phyloP scores from a whole-genome alignment of 768 basidiomycete genomes.

The Boletus tomentosulus region DNA sequence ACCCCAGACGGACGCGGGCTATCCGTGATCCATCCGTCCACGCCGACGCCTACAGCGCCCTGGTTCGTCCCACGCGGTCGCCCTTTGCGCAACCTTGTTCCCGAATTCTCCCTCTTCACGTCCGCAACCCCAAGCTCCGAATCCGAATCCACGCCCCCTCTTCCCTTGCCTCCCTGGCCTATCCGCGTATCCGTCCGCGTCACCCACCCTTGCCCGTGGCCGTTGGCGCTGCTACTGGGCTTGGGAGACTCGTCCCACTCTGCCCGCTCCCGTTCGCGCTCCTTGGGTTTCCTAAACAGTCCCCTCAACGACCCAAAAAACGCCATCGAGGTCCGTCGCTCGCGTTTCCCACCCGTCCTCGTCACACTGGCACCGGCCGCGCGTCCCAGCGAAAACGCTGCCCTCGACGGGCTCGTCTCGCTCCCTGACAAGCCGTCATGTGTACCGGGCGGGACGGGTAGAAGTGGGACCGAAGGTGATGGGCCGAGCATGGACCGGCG shows the following conservation, averaged over 20 bases:
- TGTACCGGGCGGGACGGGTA: background rate
- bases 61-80: constrained; percentile 1
- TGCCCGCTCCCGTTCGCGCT: background rate
- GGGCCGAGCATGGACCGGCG: constrained; percentile 5
- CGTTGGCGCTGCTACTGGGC: background rate
- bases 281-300: constrained; percentile 23
- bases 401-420: background rate
- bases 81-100: constrained; percentile 16
- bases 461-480: background rate
- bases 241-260: constrained; percentile 12
- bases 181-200: constrained; percentile 27
- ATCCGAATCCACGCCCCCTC: constrained; percentile 11
- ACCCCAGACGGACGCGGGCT: background rate
- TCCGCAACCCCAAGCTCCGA: constrained; percentile 5
- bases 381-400: background rate
- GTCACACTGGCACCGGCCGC: background rate
- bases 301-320: constrained; percentile 27
- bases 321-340: constrained; percentile 18
- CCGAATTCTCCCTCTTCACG: background rate
- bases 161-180: background rate
- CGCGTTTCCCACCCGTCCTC: constrained; percentile 7
- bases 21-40: constrained; percentile 3
- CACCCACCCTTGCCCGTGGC: constrained; percentile 19
- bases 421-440: background rate
- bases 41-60: background rate